Evolutionary conservation across 805 yeast genomes (phyloP), one percentile per base, ranked within the genome.

Genomic region (Saccharomycopsis guyanensis): DNA sequence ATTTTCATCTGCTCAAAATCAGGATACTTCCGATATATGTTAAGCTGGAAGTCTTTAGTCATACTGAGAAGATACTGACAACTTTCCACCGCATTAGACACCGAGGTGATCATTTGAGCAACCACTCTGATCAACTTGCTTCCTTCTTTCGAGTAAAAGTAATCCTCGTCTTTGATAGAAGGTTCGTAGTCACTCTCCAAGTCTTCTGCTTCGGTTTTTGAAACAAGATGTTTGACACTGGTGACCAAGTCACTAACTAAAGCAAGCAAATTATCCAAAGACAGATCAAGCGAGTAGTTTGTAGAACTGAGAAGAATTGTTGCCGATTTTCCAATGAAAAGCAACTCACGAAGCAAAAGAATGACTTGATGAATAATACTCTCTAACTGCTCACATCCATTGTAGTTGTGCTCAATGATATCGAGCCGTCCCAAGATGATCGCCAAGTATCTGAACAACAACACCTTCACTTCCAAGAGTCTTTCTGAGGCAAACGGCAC

Each of bases 351-450:
- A 38, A 82, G 62, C 16, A 84, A 59, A 25, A 82, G 59, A 43
- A 81, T 80, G 37, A 84, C 70, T 54, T 85, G 93, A 55, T 81
- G 85, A 2, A 80, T 75, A 13, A 85, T 65, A 15, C 72, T 69
- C 55, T 84, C 89, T 45, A 85, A 60, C 4, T 78, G 60, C 52
- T 80, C 82, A 57, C 87, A 79, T 2, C 91, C 91, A 15, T 68
- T 68, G 3, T 78, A 71, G 57, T 83, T 84, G 55, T 80, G 82
- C 57, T 85, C 93, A 31, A 84, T 76, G 61, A 85, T 68, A 59
- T 85, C 93, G 53, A 85, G 63, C 55, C 94, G 65, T n/a, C 94
- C 94, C 13, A 82, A 69, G 7, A 84, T 73, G 53, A 85, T 56
- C 2, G 82, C 80, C 52, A 83, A 66, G 56, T 84, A 84, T 1